Base-by-base conservation (phyloP, 305 asterid genomes). In the Caryopteris hybrid region DNA sequence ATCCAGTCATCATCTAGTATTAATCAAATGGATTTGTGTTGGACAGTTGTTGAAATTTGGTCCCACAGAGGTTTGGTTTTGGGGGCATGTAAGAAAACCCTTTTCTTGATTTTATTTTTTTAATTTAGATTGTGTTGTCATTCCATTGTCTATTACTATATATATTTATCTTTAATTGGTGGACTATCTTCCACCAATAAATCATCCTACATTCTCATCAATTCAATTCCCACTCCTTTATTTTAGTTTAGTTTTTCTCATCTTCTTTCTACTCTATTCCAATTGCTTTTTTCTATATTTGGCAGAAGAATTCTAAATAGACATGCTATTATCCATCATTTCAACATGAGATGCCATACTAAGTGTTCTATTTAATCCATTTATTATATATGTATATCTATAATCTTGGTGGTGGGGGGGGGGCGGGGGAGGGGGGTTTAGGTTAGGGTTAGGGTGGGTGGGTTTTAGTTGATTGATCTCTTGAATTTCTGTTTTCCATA, bases 1-100 rank as follows among this genome's bases (percentile, higher is more conserved):
- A 84, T 73, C 79, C 79, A 81, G 80, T 80, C 80, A 74, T 71
- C 62, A 80, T 75, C 70, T 81, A 64, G 27, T 72, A 84, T 74
- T 76, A 74, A 76, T 82, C 48, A 58, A 86, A 61, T 81, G 75
- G 64, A 70, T 76, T 81, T 78, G 69, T 61, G 76, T 80, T 84
- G 83, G 92, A 84, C 90, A 84, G 81, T 78, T 81, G 90, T 79
- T 83, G 67, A 21, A 38, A 46, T 60, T 60, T 76, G 97, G 91
- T 36, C 92, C 96, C 86, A 75, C 83, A 22, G 1, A 72, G 78
- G 70, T 77, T 81, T 64, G 68, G 48, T 80, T 84, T 74, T 86
- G 72, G 84, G 79, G 77, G 83, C 86, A 90, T 78, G 76, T 73
- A 27, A 71, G 73, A 74, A 79, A 80, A 50, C 34, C 18, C 74